Percentiles rank a stretch among this genome's conserved stretches.
Evolutionary conservation across 768 basidiomycete species (phyloP).

Genomic region (Boletus bicolor): DNA sequence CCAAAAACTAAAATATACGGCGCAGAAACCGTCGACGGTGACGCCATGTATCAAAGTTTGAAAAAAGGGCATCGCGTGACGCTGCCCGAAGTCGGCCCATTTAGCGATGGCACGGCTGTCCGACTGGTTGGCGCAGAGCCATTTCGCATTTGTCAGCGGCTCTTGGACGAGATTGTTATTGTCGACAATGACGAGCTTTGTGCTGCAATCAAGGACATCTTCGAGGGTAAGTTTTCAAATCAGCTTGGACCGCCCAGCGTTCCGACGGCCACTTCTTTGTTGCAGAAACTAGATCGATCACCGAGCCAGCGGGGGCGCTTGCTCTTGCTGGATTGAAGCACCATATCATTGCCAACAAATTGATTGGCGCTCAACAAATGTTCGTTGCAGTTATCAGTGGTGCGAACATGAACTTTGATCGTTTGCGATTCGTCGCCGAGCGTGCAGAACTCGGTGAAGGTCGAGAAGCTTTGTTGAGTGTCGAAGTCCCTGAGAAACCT

Average conservation of each 20-base stretch:
- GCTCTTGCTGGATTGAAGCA: slow-evolving; percentile 89
- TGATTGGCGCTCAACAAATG: slow-evolving; percentile 78
- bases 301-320: slow-evolving; percentile 94
- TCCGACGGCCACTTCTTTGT: background rate
- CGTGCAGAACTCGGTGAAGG: slow-evolving; percentile 97
- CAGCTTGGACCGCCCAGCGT: background rate
- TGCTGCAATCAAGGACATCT: slow-evolving; percentile 98
- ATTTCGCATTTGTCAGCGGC: slow-evolving; percentile 84
- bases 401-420: slow-evolving; percentile 99
- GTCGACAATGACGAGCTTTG: slow-evolving; percentile 96
- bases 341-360: slow-evolving; percentile 75
- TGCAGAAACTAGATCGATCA: slow-evolving; percentile 86
- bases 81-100: slow-evolving; percentile 88
- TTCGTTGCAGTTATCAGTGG: slow-evolving; percentile 94
- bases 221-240: slow-evolving; percentile 65
- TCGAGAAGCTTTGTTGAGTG: slow-evolving; percentile 86
- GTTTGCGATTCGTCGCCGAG: slow-evolving; percentile 96
- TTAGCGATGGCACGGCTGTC: slow-evolving; percentile 97
- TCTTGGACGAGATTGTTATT: slow-evolving; percentile 78
- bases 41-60: slow-evolving; percentile 88
- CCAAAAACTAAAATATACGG: slow-evolving; percentile 81
- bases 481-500: slow-evolving; percentile 90
- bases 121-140: slow-evolving; percentile 93
- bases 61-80: slow-evolving; percentile 78
- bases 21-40: slow-evolving; percentile 92